Evolutionary conservation across 2,329 filamentous ascomycete species (phyloP), one percentile per base, ranked within the genome.

Genomic region (Sclerotinia sclerotiorum): DNA sequence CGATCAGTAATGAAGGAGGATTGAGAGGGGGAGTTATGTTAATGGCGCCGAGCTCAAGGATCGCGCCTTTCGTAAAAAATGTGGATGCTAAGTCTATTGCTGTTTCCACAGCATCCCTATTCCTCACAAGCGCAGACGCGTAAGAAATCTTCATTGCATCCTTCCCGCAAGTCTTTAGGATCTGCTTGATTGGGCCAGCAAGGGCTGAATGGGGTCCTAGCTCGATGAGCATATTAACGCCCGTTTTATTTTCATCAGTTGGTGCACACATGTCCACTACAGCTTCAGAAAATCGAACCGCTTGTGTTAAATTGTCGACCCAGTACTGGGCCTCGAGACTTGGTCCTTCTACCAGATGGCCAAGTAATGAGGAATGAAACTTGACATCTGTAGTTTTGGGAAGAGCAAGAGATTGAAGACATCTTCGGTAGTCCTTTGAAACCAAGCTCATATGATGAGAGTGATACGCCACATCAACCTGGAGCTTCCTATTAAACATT

Each of bases 21-120:
- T 73, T 70, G 13, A 49, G 67, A 11, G 64, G 49, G 5, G 77
- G 79, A n/a, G 81, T 80, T 68, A 82, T 80, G 74, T 85, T 86
- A 73, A 84, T 79, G 2, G 79, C 79, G n/a, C 78, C 77, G 46
- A 87, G 79, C 65, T 84, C 75, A 11, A 86, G 73, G 3, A 74
- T 70, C n/a, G 66, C 68, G 1, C 73, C 72, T 29, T 54, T 39
- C 4, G 51, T 62, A 27, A 72, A 73, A 7, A 73, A 67, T 13
- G 51, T 61, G 19, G 67, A 71, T 29, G 70, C 69, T n/a, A 69
- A 35, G 32, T 72, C 68, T 10, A 74, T 56, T n/a, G 62, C 62
- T 24, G 70, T 70, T 29, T 65, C 49, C n/a, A 62, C 51, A 8
- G 73, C 72, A 69, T 73, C 65, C 51, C 69, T 63, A 5, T 65